Base-by-base conservation (phyloP, 371 early-diverging fungal genomes). In the Mucor velutinosus region DNA sequence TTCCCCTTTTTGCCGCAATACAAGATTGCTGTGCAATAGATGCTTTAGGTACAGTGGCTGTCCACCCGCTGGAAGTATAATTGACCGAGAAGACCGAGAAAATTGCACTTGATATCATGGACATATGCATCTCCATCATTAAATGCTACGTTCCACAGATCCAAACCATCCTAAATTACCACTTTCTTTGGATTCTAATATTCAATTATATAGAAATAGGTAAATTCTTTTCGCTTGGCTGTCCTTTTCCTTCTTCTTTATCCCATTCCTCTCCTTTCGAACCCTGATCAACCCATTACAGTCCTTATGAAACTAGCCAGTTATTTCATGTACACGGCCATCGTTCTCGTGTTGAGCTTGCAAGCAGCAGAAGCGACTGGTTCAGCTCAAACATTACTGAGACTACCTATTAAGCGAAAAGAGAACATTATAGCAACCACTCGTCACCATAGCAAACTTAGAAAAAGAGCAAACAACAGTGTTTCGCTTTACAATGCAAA, bases 401-500 rank as follows among this genome's bases (percentile, higher is more conserved):
- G 51, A 51, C 21, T 51, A 51, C 51, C 51, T 51, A 51, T 51
- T 51, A 51, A 25, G 25, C 51, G 25, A 21, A 51, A 10, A 51
- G 51, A 51, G 2, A 23, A 21, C 19, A 10, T 49, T 11, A 3
- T 17, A 5, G 11, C 21, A 21, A 3, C 51, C 19, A 33, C 39
- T 15, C 4, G 17, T 17, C 47, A 32, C 2, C 17, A 60, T 3
- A 11, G 3, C 6, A n/a, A 41, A 7, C 8, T 69, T 4, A 15
- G 57, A 17, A 73, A 67, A n/a, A 47, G 73, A 64, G 72, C 58
- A n/a, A 33, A 47, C 21, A 43, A 30, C 33, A 32, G 35, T 17
- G 27, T 73, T 30, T 43, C 77, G 4, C 67, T 78, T 0, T 78
- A 75, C 51, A 81, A 81, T 53, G 79, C 76, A 37, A 65, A 68